Evolutionary conservation across 2,329 filamentous ascomycete species (phyloP).

Genomic region (Aspergillus fijiensis): DNA sequence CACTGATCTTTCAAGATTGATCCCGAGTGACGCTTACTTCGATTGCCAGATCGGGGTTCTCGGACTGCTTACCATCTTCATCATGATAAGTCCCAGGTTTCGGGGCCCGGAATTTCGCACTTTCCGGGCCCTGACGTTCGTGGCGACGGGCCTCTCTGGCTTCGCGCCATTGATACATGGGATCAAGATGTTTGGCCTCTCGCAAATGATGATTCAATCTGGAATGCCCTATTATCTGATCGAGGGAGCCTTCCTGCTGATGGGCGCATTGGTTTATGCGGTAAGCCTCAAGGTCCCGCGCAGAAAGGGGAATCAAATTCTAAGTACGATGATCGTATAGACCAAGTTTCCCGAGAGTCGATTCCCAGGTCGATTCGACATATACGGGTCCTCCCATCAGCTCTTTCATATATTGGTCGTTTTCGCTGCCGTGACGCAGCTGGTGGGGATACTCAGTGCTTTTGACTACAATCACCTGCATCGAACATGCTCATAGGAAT

Average conservation of each 20-base stretch:
- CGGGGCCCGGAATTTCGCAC: constrained; percentile 8
- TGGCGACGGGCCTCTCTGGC: constrained; percentile 9
- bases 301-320: constrained; percentile 9
- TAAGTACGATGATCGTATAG: constrained; percentile 6
- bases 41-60: constrained; percentile 9
- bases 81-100: constrained; percentile 6
- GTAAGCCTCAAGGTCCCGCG: constrained; percentile 20
- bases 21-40: not conserved
- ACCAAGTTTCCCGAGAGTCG: constrained; percentile 20
- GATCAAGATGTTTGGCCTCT: constrained; percentile 27
- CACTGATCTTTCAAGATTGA: not conserved
- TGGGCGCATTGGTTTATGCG: constrained; percentile 28
- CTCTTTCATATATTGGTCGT: constrained; percentile 28
- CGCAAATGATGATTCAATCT: constrained; percentile 28
- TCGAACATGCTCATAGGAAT: not conserved
- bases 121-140: constrained; percentile 9
- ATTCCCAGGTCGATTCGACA: constrained; percentile 24
- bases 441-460: constrained; percentile 19
- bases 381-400: constrained; percentile 21
- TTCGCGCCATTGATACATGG: constrained; percentile 20
- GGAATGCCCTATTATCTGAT: constrained; percentile 19
- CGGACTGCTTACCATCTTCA: constrained; percentile 5
- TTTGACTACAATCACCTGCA: constrained; percentile 14
- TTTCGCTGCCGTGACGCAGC: constrained; percentile 20
- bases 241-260: constrained; percentile 24